These are phyloP conservation scores for Byssochlamys sp. DNA, from an alignment of 2,329 filamentous ascomycete genomes.

Conservation along the genomic window DNA sequence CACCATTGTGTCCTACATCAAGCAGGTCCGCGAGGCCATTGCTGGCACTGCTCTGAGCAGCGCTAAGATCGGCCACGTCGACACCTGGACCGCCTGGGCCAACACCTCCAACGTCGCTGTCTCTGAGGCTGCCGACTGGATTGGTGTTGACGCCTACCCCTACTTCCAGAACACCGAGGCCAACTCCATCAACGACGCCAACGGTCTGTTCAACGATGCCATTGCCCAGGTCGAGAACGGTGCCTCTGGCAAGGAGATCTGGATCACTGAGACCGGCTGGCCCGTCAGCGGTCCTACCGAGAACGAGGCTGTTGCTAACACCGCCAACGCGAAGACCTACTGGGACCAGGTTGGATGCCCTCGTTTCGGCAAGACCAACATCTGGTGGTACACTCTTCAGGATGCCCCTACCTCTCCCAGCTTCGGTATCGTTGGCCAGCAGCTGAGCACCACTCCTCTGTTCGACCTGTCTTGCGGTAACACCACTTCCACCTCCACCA, in stretches of 20 bases:
- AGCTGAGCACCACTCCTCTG: constrained; percentile 26
- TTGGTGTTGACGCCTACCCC: constrained; percentile 75
- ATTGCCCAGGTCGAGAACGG: constrained; percentile 50
- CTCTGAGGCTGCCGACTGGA: constrained; percentile 61
- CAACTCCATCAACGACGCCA: constrained; percentile 57
- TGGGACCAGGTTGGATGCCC: constrained; percentile 71
- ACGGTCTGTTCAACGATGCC: constrained; percentile 59
- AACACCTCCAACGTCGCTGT: constrained; percentile 64
- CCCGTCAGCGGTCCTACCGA: constrained; percentile 59
- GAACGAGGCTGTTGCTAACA: constrained; percentile 54
- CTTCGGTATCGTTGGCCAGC: constrained; percentile 30
- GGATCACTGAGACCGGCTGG: constrained; percentile 85
- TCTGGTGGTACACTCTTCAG: constrained; percentile 36
- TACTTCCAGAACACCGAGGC: constrained; percentile 65
- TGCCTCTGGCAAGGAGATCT: constrained; percentile 60
- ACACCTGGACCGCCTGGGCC: constrained; percentile 75
- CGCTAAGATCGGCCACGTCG: constrained; percentile 68
- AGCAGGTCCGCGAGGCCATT: constrained; percentile 55
- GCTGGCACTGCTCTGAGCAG: constrained; percentile 46
- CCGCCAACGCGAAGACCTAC: constrained; percentile 64
- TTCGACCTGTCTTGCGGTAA: constrained; percentile 28
- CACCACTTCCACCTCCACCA: not conserved
- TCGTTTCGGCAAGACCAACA: constrained; percentile 32
- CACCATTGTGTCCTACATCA: constrained; percentile 60
- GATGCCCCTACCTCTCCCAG: constrained; percentile 24